A percentile compares a stretch with the other conserved stretches of the same genome.
Conservation (phyloP, 257 asterid species). For the Parsonsia alboflavescens region DNA sequence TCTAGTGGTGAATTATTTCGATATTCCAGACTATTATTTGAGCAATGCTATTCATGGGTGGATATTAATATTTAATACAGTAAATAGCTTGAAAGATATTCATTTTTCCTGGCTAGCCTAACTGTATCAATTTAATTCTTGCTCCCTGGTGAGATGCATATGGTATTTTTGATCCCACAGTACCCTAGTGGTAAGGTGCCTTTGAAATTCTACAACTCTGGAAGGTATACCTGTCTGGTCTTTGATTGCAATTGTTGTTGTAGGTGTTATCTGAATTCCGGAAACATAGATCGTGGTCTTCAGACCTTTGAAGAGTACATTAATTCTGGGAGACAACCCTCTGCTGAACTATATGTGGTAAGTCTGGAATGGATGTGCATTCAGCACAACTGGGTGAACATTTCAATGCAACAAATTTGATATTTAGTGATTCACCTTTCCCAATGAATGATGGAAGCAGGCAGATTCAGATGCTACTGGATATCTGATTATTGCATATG, state of each 20-base stretch:
- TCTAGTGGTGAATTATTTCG: neutral
- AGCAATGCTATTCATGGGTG: too few species aligned
- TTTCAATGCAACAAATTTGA: neutral
- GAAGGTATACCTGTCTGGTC: neutral
- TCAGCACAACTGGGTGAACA: neutral
- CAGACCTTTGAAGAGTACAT: conserved; percentile 69
- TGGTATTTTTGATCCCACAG: neutral
- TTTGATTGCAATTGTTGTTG: conserved; percentile 3
- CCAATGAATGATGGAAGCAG: neutral
- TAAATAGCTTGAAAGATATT: neutral
- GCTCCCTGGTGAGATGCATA: neutral
- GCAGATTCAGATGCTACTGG: conserved; percentile 2
- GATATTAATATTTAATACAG: neutral
- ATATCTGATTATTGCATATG: neutral
- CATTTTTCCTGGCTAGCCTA: neutral
- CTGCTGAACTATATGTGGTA: conserved; percentile 64
- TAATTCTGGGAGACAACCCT: conserved; percentile 47
- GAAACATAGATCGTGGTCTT: conserved; percentile 66
- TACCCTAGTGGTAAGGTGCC: neutral
- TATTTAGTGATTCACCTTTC: neutral
- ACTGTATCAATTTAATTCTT: neutral
- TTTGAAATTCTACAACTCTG: neutral
- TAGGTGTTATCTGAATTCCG: conserved; percentile 82
- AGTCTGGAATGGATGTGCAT: conserved; percentile 28
- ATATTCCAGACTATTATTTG: neutral